phyloP scores from a whole-genome alignment of 805 yeast species.

The Ogataea corticis region DNA sequence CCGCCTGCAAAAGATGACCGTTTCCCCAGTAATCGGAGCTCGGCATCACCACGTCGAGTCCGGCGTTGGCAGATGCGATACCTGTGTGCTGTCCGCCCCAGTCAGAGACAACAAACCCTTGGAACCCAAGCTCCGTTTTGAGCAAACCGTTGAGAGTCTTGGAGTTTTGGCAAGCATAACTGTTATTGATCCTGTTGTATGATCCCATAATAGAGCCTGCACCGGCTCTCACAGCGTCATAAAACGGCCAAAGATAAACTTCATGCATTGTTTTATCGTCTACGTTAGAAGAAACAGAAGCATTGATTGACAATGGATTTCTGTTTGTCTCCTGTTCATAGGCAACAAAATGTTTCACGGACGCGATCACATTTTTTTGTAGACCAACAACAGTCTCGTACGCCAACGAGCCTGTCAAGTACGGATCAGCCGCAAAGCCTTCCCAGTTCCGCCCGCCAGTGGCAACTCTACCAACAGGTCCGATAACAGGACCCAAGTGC shows the following conservation, averaged over 20 bases:
- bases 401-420: constrained; percentile 55
- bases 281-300: constrained; percentile 43
- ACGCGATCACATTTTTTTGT: constrained; percentile 60
- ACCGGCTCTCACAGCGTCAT: constrained; percentile 60
- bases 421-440: constrained; percentile 63
- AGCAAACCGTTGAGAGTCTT: constrained; percentile 53
- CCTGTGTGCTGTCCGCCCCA: constrained; percentile 67
- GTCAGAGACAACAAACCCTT: constrained; percentile 64
- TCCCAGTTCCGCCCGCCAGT: constrained; percentile 69
- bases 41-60: constrained; percentile 69
- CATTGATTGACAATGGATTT: not conserved
- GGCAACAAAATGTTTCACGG: constrained; percentile 56
- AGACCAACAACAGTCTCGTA: constrained; percentile 54
- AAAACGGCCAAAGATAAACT: constrained; percentile 65
- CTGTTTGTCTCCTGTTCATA: constrained; percentile 65
- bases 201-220: constrained; percentile 64
- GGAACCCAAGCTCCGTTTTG: constrained; percentile 63
- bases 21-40: constrained; percentile 49
- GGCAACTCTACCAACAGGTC: constrained; percentile 63
- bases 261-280: constrained; percentile 66
- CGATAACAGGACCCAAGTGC: constrained; percentile 56
- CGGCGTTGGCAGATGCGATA: constrained; percentile 54
- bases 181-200: constrained; percentile 55
- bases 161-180: constrained; percentile 61
- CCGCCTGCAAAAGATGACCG: constrained; percentile 53